Conservation (phyloP, 352 stramenopile genomes). For the Stramenopiles sp. region DNA sequence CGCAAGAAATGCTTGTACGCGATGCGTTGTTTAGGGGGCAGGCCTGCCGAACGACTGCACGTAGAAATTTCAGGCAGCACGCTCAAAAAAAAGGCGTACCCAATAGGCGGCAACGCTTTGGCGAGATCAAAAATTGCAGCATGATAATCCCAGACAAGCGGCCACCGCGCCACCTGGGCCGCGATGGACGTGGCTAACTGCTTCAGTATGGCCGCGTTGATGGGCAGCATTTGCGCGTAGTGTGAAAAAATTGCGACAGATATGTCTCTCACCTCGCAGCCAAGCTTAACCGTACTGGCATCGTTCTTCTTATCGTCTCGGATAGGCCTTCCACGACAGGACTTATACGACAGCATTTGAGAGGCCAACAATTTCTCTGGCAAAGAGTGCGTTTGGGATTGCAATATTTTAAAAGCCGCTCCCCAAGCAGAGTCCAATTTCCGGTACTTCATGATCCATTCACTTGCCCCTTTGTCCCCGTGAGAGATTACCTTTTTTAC, state of each 20-base stretch:
- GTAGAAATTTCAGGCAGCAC: not conserved
- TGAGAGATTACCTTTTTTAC: no score
- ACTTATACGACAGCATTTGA: not conserved
- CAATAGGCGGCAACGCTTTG: not conserved
- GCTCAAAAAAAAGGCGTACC: not conserved
- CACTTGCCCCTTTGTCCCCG: not conserved
- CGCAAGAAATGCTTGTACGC: not conserved
- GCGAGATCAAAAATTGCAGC: not conserved
- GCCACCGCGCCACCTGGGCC: not conserved
- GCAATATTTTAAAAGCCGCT: not conserved
- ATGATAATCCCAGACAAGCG: not conserved
- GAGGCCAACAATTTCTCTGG: not conserved
- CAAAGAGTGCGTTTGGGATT: not conserved
- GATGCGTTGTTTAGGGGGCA: not conserved
- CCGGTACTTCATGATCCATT: not conserved
- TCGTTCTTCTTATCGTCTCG: not conserved
- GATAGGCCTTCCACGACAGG: not conserved
- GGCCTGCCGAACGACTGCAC: not conserved
- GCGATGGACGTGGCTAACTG: not conserved
- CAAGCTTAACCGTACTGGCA: not conserved
- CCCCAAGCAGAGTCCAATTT: not conserved
- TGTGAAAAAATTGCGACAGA: not conserved
- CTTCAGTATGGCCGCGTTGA: not conserved
- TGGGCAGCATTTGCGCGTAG: not conserved
- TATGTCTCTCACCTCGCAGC: not conserved